Base-by-base conservation (phyloP, 257 asterid genomes). In the Phtheirospermum japonicum region DNA sequence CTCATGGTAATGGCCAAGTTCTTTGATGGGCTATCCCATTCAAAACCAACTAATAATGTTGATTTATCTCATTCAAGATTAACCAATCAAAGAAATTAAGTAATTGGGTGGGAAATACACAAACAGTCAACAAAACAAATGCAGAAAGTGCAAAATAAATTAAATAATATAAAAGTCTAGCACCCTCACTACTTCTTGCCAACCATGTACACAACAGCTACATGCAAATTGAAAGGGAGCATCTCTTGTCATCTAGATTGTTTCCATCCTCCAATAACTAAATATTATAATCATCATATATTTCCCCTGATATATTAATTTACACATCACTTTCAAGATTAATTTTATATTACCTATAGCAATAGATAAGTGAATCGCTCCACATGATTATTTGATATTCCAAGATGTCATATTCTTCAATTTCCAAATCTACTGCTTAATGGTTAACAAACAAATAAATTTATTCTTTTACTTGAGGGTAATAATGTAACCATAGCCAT, bases 381-480 rank as follows among this genome's bases (percentile, higher is more conserved):
- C 67, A 66, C 48, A 58, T 23, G 46, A 9, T 9, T 8, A 20
- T 26, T 75, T 65, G 31, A 61, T 71, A 64, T 68, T 73, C 63
- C 67, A 70, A 46, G 53, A 39, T 68, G 67, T 74, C 82, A 74
- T 78, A 80, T 80, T 83, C 84, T 66, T 54, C 60, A 61, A 54
- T 73, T 65, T 75, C 71, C 74, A 33, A 60, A 58, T 73, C 36
- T 31, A 49, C 54, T 33, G 65, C 64, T 46, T 62, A 51, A 68
- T 14, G 12, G 45, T 50, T 52, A 69, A 18, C 4, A 26, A 61
- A 12, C 49, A 28, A 43, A 57, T 17, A 23, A 26, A 64, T 49
- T 9, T 5, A 23, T 23, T 1, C 28, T 23, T 23, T 23, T 3
- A 23, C 1, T 23, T 1, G 28, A 1, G 28, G 28, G 28, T 23